A percentile compares a stretch with the other conserved stretches of the same genome.
These are phyloP conservation scores for Kwoniella bestiolae DNA, from an alignment of 768 basidiomycete species.

Conservation along the genomic window DNA sequence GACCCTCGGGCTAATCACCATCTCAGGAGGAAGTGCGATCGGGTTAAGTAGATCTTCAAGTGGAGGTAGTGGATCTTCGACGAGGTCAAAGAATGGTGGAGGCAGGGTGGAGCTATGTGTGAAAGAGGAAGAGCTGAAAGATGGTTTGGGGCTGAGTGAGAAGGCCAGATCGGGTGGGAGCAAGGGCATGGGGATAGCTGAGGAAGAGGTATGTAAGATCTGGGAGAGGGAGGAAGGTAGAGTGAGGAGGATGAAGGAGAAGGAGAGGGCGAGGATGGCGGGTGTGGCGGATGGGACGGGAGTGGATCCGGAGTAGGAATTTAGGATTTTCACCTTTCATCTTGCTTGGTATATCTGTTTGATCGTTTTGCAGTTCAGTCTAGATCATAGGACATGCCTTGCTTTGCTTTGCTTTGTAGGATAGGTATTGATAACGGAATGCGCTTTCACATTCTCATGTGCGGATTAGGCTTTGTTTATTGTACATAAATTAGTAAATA, in stretches of 20 bases:
- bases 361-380: too few relatives aligned
- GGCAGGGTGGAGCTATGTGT: conserved; percentile 45
- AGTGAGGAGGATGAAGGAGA: conserved; percentile 32
- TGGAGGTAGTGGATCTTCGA: conserved; percentile 8
- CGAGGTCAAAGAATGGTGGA: conserved; percentile 11
- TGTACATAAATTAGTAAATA: too few relatives aligned
- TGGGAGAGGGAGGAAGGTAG: conserved; percentile 47
- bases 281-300: conserved; percentile 3
- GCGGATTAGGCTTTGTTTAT: too few relatives aligned
- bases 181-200: conserved; percentile 44
- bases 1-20: conserved; percentile 48
- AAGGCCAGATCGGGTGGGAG: too few relatives aligned
- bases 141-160: conserved; percentile 42
- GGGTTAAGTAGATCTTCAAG: conserved; percentile 27
- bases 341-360: too few relatives aligned
- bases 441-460: too few relatives aligned
- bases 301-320: too few relatives aligned
- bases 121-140: conserved; percentile 50
- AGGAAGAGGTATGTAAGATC: conserved; percentile 53
- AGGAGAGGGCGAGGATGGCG: conserved; percentile 3
- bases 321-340: too few relatives aligned
- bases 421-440: too few relatives aligned
- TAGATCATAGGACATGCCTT: too few relatives aligned
- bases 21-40: conserved; percentile 24
- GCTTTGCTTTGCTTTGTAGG: too few relatives aligned